Evolutionary conservation across 2,329 filamentous ascomycete species (phyloP).

Genomic region (Esteya vermicola): DNA sequence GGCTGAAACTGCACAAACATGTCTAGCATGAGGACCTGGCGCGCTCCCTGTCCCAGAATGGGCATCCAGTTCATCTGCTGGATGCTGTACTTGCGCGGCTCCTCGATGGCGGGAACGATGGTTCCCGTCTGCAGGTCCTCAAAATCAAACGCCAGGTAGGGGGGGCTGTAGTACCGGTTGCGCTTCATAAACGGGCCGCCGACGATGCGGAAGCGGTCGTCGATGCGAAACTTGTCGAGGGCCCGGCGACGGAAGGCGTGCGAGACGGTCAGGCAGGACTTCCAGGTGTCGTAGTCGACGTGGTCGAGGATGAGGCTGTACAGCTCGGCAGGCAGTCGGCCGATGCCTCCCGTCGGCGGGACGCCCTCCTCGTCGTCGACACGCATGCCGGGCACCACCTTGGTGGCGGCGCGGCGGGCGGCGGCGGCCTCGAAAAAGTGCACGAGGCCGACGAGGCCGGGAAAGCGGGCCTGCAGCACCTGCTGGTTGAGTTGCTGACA

Average conservation of each 20-base stretch:
- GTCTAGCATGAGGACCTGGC: too few relatives aligned
- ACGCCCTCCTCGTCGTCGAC: not conserved
- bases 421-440: conserved; percentile 1
- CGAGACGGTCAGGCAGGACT: conserved; percentile 3
- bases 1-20: too few relatives aligned
- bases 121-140: too few relatives aligned
- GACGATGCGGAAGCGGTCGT: too few relatives aligned
- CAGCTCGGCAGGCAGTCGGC: conserved; percentile 1
- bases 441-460: conserved; percentile 1
- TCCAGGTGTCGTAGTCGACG: conserved; percentile 3
- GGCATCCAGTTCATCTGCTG: too few relatives aligned
- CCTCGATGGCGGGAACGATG: too few relatives aligned
- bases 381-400: too few relatives aligned
- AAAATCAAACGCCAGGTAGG: too few relatives aligned
- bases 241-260: not conserved
- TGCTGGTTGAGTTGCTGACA: rapidly evolving
- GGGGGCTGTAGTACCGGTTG: too few relatives aligned
- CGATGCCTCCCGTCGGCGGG: not conserved
- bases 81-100: too few relatives aligned
- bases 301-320: not conserved
- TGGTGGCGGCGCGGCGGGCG: not conserved
- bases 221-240: not conserved
- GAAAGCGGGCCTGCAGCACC: not conserved
- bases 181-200: too few relatives aligned
- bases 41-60: too few relatives aligned